Evolutionary conservation across 805 yeast species (phyloP), one percentile per base, ranked within the genome.

Genomic region (Kregervanrija delftensis): DNA sequence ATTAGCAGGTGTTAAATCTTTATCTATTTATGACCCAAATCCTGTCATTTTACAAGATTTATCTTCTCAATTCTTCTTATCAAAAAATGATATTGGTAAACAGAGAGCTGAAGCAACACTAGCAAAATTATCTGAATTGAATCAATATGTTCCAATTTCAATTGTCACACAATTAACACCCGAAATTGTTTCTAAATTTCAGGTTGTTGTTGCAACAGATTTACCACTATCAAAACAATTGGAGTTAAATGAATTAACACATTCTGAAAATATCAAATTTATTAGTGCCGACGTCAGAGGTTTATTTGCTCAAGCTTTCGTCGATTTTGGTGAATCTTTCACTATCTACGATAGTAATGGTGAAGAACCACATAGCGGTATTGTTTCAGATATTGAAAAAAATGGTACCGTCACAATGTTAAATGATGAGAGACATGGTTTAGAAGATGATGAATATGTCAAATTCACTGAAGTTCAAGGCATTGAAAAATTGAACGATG

Each of bases 1-100:
- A 0, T 73, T 93, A 34, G 99, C 99, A 3, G 99, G 99, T 58
- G 99, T 93, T 56, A 93, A 93, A 69, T 83, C 95, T 8, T 69
- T 93, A 55, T 72, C 95, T 8, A 65, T 93, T 31, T 87, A 83
- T 62, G 99, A 93, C 60, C 95, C 96, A 11, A 71, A 69, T 14
- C 75, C 79, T 1, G 83, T 85, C 15, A 64, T 71, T 44, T 52
- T 88, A 38, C 73, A 66, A 42, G 98, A 93, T 63, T 73, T 93
- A 46, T 86, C 96, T 1, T 73, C 96, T 11, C 99, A 91, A 62
- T 93, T 89, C 69, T 93, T 89, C 64, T 71, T 93, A 39, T 52
- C 74, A 5, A 82, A 76, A 47, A 56, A 57, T 1, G 96, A 91
- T 57, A 61, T 93, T 40, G 99, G 98, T 37, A 71, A 73, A 54